Conservation (phyloP, 164 flowering plant genomes). For the Vitis vinifera region ASM3070453v1 NC_081817.1:7833501-7834000, state of each 20-base stretch:
- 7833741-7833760: no score
- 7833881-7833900: constrained; percentile 61
- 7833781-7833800: constrained; percentile 87
- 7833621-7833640: constrained; percentile 89
- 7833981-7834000: neutral
- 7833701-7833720: neutral
- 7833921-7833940: neutral
- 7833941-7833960: neutral
- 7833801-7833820: constrained; percentile 81
- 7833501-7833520: no score
- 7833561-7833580: constrained; percentile 53
- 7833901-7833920: neutral
- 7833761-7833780: constrained; percentile 58
- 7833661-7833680: neutral
- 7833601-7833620: constrained; percentile 63
- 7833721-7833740: neutral
- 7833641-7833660: constrained; percentile 58
- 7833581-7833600: constrained; percentile 52
- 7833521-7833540: neutral
- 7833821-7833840: constrained; percentile 82
- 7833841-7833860: constrained; percentile 96
- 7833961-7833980: neutral
- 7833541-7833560: neutral
- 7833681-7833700: neutral
- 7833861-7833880: constrained; percentile 98